A percentile compares a stretch with the other conserved stretches of the same genome.
phyloP scores from a whole-genome alignment of 2,329 filamentous ascomycete genomes.

The Chalaropsis ovoidea region DNA sequence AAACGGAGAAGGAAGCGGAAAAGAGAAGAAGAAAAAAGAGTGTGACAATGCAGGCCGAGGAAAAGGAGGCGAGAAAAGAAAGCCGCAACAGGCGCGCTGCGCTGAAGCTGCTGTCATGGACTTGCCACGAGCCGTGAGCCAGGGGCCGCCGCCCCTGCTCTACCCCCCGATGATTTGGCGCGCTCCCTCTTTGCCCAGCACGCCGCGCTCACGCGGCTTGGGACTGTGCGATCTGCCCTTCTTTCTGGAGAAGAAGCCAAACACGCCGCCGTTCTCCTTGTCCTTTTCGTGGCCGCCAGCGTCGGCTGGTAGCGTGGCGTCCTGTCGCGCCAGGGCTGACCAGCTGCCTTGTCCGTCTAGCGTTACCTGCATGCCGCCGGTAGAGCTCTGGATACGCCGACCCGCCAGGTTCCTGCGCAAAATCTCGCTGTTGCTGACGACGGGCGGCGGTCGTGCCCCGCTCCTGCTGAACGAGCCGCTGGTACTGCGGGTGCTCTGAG shows the following conservation, averaged over 20 bases:
- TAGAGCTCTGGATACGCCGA: slow-evolving; percentile 63
- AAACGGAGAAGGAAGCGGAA: not conserved
- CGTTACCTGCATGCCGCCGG: slow-evolving; percentile 81
- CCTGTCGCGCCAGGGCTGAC: slow-evolving; percentile 81
- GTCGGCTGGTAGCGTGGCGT: slow-evolving; percentile 61
- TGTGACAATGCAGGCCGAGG: not conserved
- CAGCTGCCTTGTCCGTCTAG: slow-evolving; percentile 82
- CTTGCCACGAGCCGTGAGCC: not conserved
- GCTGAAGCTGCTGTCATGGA: not conserved
- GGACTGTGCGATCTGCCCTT: slow-evolving; percentile 85
- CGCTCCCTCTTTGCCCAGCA: slow-evolving; percentile 89
- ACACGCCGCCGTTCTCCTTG: slow-evolving; percentile 64
- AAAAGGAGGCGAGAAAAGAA: not conserved
- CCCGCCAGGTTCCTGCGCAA: slow-evolving; percentile 22
- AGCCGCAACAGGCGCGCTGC: not conserved
- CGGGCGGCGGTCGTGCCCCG: slow-evolving; percentile 3
- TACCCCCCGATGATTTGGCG: slow-evolving; percentile 66
- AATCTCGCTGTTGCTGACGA: slow-evolving; percentile 14
- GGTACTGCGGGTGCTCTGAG: slow-evolving; percentile 25
- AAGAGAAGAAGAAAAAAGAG: not conserved
- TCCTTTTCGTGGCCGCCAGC: slow-evolving; percentile 45
- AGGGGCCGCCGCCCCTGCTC: not conserved
- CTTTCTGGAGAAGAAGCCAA: slow-evolving; percentile 81
- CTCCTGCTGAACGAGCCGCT: slow-evolving; percentile 6
- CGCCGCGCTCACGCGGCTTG: slow-evolving; percentile 86